phyloP scores from a whole-genome alignment of 768 basidiomycete genomes.

The Agrocybe pediades region DNA sequence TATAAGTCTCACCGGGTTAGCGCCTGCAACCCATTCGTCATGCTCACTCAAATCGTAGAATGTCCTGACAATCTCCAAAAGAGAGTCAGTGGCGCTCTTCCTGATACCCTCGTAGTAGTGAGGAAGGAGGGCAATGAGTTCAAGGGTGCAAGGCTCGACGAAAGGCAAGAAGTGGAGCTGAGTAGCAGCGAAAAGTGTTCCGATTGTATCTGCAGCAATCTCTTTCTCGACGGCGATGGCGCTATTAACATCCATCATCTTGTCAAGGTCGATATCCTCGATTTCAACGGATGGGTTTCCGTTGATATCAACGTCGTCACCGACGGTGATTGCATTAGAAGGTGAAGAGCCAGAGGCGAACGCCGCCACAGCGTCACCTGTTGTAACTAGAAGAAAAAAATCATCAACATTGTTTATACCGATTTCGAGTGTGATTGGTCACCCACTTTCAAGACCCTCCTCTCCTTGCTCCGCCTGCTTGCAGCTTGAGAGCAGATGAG shows the following conservation, averaged over 20 bases:
- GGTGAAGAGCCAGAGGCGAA: conserved; percentile 78
- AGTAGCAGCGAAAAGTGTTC: conserved; percentile 84
- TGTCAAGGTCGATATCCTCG: conserved; percentile 83
- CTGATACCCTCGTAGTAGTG: conserved; percentile 99
- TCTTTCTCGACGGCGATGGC: conserved; percentile 99
- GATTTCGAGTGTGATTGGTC: neutral
- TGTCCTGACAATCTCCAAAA: conserved; percentile 86
- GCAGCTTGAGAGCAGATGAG: conserved; percentile 80
- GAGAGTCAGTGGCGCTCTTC: conserved; percentile 86
- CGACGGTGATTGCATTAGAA: conserved; percentile 65
- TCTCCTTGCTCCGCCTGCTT: conserved; percentile 84
- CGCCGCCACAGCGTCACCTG: conserved; percentile 55
- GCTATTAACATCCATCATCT: conserved; percentile 90
- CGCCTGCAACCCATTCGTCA: conserved; percentile 81
- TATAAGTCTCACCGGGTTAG: conserved; percentile 49
- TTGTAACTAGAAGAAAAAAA: conserved; percentile 39
- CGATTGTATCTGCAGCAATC: conserved; percentile 95
- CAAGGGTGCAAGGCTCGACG: conserved; percentile 79
- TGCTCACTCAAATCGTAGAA: conserved; percentile 89
- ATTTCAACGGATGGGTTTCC: conserved; percentile 62
- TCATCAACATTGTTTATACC: conserved; percentile 1
- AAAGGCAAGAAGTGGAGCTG: conserved; percentile 87
- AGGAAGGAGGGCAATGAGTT: conserved; percentile 74
- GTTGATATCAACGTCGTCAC: conserved; percentile 55
- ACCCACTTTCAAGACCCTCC: conserved; percentile 45